phyloP scores from a whole-genome alignment of 2,329 filamentous ascomycete species.

The Alternaria arborescens region DNA sequence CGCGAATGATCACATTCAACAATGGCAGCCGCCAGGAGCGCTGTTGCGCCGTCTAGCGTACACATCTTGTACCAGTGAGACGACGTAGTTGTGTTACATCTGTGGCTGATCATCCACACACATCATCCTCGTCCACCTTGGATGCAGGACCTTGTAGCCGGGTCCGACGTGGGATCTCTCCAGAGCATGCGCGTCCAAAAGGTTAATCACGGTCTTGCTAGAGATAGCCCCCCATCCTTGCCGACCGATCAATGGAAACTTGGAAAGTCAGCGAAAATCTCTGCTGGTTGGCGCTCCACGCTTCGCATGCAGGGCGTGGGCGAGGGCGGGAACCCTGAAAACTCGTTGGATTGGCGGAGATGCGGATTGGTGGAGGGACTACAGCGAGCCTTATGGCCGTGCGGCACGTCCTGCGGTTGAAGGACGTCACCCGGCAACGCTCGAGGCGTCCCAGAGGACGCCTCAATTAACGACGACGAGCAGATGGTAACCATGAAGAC shows the following conservation, averaged over 20 bases:
- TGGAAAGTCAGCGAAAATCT: constrained; percentile 15
- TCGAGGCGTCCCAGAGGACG: background rate
- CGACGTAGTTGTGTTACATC: constrained; percentile 6
- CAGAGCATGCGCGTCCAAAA: constrained; percentile 3
- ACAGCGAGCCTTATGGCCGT: constrained; percentile 19
- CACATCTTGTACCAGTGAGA: constrained; percentile 1
- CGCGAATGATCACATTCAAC: constrained; percentile 6
- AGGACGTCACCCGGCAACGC: constrained; percentile 24
- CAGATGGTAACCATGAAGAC: background rate
- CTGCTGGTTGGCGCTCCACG: constrained; percentile 15
- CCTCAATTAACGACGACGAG: background rate
- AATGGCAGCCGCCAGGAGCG: constrained; percentile 2
- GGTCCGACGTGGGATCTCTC: constrained; percentile 1
- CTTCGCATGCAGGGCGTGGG: constrained; percentile 12
- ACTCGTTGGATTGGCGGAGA: constrained; percentile 2
- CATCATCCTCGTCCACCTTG: constrained; percentile 2
- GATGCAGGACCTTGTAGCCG: background rate
- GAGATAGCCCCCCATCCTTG: background rate
- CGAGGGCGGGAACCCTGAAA: constrained; percentile 8
- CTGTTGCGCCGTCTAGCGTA: constrained; percentile 6
- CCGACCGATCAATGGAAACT: constrained; percentile 7
- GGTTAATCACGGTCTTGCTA: constrained; percentile 2
- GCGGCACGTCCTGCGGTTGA: constrained; percentile 29
- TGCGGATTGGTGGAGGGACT: constrained; percentile 22
- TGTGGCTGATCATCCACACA: constrained; percentile 2